phyloP scores from a whole-genome alignment of 805 yeast genomes.

The Pichia gijzeniarum region DNA sequence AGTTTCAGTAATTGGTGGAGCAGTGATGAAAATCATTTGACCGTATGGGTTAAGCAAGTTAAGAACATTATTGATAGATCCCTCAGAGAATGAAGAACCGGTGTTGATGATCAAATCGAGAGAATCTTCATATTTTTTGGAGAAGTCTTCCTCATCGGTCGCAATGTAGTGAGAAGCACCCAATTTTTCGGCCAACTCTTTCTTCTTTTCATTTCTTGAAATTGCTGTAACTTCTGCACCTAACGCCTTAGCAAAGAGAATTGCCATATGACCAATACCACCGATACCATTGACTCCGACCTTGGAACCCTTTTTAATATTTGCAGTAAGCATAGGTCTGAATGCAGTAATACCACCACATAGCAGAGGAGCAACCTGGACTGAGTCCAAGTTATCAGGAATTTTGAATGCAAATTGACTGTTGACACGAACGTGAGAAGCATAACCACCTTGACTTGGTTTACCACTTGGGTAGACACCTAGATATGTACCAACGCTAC shows the following conservation, averaged over 20 bases:
- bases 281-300: conserved; percentile 47
- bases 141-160: conserved; percentile 44
- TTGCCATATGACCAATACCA: conserved; percentile 43
- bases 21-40: conserved; percentile 27
- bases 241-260: conserved; percentile 48
- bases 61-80: conserved; percentile 21
- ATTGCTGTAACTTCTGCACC: conserved; percentile 56
- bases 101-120: conserved; percentile 46
- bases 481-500: conserved; percentile 46
- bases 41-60: conserved; percentile 28
- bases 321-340: conserved; percentile 39
- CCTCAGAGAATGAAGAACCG: conserved; percentile 37
- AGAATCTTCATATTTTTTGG: conserved; percentile 23
- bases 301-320: conserved; percentile 41
- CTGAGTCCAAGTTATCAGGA: conserved; percentile 39
- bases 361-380: conserved; percentile 45
- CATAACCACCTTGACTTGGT: conserved; percentile 42
- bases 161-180: conserved; percentile 53
- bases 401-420: conserved; percentile 41
- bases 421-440: conserved; percentile 40
- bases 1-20: conserved; percentile 32
- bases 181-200: conserved; percentile 40
- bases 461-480: conserved; percentile 39
- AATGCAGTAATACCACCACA: conserved; percentile 54
- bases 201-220: conserved; percentile 45